Evolutionary conservation across 805 yeast genomes (phyloP).

Genomic region (Saccharomycopsis sp.): DNA sequence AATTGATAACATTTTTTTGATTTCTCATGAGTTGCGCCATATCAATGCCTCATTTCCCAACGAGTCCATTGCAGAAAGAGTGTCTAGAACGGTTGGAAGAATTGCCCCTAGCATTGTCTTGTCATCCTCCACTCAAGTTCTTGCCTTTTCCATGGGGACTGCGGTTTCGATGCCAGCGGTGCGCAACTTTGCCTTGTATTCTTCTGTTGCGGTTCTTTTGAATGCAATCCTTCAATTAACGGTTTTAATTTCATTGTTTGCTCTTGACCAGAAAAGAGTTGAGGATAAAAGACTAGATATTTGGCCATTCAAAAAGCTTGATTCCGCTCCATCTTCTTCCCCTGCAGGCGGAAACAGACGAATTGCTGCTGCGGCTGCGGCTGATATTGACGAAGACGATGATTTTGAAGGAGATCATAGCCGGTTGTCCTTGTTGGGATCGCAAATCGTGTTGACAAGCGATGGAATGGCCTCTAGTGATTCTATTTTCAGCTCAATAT

Average conservation of each 20-base stretch:
- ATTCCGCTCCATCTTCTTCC: too few species aligned
- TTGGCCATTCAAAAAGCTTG: conserved; percentile 43
- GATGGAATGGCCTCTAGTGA: conserved; percentile 7
- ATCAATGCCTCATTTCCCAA: conserved; percentile 40
- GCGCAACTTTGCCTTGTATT: conserved; percentile 81
- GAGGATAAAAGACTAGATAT: conserved; percentile 54
- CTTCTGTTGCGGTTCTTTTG: conserved; percentile 75
- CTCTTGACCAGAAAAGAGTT: conserved; percentile 55
- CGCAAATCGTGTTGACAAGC: conserved; percentile 5
- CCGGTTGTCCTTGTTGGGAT: conserved; percentile 5
- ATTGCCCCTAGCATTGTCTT: conserved; percentile 84
- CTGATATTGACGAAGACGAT: conserved; percentile 8
- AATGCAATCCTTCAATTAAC: conserved; percentile 77
- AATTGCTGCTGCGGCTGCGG: not conserved
- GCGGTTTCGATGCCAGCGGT: conserved; percentile 94
- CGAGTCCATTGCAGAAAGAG: conserved; percentile 45
- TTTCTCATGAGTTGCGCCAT: conserved; percentile 67
- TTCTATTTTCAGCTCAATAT: conserved; percentile 32
- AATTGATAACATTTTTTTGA: conserved; percentile 85
- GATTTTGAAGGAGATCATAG: conserved; percentile 8
- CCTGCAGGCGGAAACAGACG: too few species aligned
- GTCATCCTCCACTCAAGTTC: conserved; percentile 69
- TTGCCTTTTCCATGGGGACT: conserved; percentile 72
- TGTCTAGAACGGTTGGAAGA: conserved; percentile 55
- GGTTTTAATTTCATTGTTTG: conserved; percentile 62